Evolutionary conservation across 2,329 filamentous ascomycete genomes (phyloP).

Genomic region (Teratosphaeria viscida): DNA sequence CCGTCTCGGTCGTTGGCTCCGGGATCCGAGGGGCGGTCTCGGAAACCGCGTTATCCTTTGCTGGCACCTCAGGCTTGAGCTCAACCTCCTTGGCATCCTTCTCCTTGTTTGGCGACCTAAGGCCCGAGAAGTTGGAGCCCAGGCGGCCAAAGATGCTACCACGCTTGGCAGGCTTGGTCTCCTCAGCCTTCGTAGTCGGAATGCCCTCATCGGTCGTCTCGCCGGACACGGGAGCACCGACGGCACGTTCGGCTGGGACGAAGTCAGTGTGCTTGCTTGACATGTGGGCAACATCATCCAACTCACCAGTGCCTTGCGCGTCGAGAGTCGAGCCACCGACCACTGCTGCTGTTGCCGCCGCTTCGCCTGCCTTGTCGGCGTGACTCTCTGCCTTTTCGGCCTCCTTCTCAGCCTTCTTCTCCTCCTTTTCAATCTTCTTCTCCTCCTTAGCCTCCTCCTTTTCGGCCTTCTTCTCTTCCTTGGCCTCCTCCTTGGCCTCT

Average conservation of each 20-base stretch:
- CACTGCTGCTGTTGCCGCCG: conserved; percentile 18
- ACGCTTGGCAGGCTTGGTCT: conserved; percentile 63
- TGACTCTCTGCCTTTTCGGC: conserved; percentile 29
- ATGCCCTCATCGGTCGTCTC: conserved; percentile 34
- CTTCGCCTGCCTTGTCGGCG: conserved; percentile 18
- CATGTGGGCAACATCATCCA: neutral
- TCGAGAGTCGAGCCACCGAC: conserved; percentile 20
- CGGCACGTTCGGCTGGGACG: conserved; percentile 16
- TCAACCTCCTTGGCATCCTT: conserved; percentile 69
- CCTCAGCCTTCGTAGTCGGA: conserved; percentile 32
- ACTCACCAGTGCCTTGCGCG: conserved; percentile 12
- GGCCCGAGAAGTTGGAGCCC: conserved; percentile 48
- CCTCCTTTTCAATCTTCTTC: conserved; percentile 21
- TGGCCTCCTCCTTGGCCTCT: conserved; percentile 31
- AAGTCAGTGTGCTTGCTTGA: conserved; percentile 11
- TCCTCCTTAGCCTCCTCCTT: conserved; percentile 29
- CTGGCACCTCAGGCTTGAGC: conserved; percentile 40
- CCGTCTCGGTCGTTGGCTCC: conserved; percentile 35
- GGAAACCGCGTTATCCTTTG: conserved; percentile 38
- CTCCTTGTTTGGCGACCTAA: conserved; percentile 41
- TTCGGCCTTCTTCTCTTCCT: conserved; percentile 30
- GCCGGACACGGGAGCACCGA: conserved; percentile 21
- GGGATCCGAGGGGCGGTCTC: conserved; percentile 27
- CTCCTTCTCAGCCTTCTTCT: conserved; percentile 29
- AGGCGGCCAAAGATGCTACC: conserved; percentile 67